These are phyloP conservation scores for Atkinsonella hypoxylon DNA, from an alignment of 2,329 filamentous ascomycete species.

Conservation along the genomic window DNA sequence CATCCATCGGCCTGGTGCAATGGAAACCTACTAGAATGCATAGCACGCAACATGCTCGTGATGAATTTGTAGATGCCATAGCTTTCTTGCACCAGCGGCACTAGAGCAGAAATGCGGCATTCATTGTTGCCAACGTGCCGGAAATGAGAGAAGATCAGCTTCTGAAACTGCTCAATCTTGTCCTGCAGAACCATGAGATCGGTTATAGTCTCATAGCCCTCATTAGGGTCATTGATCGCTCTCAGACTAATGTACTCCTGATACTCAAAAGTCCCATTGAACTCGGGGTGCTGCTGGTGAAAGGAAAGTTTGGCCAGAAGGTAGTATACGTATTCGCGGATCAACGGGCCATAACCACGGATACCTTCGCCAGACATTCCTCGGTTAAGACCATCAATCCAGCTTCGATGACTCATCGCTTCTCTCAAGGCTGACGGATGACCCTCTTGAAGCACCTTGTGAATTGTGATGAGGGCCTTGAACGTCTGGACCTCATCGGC, in stretches of 20 bases:
- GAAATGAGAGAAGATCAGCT: constrained; percentile 96
- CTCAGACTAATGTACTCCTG: constrained; percentile 98
- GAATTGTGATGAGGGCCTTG: constrained; percentile 93
- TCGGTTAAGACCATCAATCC: constrained; percentile 86
- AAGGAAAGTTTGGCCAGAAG: constrained; percentile 91
- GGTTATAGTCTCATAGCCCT: constrained; percentile 92
- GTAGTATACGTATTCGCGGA: constrained; percentile 94
- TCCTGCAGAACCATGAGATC: constrained; percentile 96
- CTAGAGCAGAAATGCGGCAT: constrained; percentile 86
- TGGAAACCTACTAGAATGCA: constrained; percentile 70
- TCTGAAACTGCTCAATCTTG: constrained; percentile 97
- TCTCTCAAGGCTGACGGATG: constrained; percentile 81
- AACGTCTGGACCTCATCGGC: constrained; percentile 98
- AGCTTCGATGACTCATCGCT: constrained; percentile 75
- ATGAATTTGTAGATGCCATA: constrained; percentile 99
- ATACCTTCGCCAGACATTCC: constrained; percentile 74
- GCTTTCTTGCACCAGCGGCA: constrained; percentile 90
- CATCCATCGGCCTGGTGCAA: neutral
- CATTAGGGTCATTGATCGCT: constrained; percentile 96
- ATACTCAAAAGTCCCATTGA: constrained; percentile 98
- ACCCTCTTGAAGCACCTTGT: constrained; percentile 95
- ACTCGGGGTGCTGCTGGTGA: constrained; percentile 91
- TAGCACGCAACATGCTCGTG: constrained; percentile 96
- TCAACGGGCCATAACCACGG: constrained; percentile 82
- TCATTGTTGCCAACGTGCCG: constrained; percentile 86